phyloP scores from a whole-genome alignment of 2,329 filamentous ascomycete genomes.

The Pseudonectria foliicola region DNA sequence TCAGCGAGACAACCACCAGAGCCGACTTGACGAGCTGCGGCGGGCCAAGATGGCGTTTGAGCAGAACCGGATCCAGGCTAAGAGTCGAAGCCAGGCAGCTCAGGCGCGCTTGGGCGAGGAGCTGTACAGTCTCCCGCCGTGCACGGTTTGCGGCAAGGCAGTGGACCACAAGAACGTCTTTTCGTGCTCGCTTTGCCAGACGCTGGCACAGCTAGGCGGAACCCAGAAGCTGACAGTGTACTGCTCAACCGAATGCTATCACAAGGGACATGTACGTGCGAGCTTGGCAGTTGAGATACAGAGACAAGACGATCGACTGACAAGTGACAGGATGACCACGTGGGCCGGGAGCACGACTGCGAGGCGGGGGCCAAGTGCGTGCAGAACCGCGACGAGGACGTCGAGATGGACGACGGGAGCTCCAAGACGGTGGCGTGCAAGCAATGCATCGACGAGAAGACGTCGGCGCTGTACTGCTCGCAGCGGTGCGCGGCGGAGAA shows the following conservation, averaged over 20 bases:
- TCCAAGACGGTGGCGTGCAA: conserved; percentile 31
- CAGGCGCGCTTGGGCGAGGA: conserved; percentile 25
- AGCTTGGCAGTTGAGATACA: too few species aligned
- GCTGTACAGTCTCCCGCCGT: conserved; percentile 32
- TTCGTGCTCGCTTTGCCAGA: conserved; percentile 39
- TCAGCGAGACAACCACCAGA: conserved; percentile 31
- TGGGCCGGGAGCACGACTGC: conserved; percentile 33
- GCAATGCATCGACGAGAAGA: conserved; percentile 32
- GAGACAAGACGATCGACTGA: conserved; percentile 14
- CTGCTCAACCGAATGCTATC: conserved; percentile 37
- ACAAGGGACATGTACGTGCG: conserved; percentile 34
- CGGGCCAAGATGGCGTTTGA: conserved; percentile 44
- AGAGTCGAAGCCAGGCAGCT: conserved; percentile 25
- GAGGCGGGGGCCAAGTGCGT: conserved; percentile 33
- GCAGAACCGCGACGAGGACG: conserved; percentile 32
- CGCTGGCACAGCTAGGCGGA: conserved; percentile 32
- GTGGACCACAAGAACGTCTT: conserved; percentile 30
- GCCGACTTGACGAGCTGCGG: conserved; percentile 38
- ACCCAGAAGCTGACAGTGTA: conserved; percentile 33
- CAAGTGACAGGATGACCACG: conserved; percentile 30
- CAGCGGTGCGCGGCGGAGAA: conserved; percentile 34
- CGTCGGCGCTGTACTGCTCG: conserved; percentile 36
- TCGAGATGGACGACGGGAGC: conserved; percentile 30
- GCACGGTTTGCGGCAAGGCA: conserved; percentile 30
- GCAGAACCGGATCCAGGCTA: conserved; percentile 33